phyloP scores from a whole-genome alignment of 1,284 basidiomycete species.

The Anthracocystis panici-leucophaei region DNA sequence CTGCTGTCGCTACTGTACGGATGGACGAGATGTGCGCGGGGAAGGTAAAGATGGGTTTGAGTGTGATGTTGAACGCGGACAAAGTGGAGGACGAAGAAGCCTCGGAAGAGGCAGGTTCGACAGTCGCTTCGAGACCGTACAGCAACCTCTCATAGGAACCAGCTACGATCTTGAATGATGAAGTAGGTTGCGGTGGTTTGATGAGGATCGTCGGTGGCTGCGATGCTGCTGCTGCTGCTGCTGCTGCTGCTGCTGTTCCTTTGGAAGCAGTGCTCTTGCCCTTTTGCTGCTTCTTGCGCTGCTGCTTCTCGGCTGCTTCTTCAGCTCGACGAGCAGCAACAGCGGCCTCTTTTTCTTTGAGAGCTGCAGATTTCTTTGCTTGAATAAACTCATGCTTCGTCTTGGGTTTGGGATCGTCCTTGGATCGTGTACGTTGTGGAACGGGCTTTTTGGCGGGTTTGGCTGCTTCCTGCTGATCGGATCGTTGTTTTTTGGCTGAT shows the following conservation, averaged over 20 bases:
- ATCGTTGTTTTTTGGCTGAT: conserved; percentile 52
- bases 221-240: conserved; percentile 4
- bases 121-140: conserved; percentile 85
- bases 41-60: conserved; percentile 91
- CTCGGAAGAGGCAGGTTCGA: conserved; percentile 67
- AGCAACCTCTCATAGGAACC: conserved; percentile 96
- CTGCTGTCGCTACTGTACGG: conserved; percentile 78
- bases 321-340: conserved; percentile 27
- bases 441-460: conserved; percentile 38
- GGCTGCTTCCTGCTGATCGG: conserved; percentile 31
- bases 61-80: conserved; percentile 49
- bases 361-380: conserved; percentile 48
- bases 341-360: conserved; percentile 38
- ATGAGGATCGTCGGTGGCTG: conserved; percentile 32
- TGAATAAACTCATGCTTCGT: conserved; percentile 61
- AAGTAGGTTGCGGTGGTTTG: conserved; percentile 41
- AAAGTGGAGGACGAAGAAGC: conserved; percentile 32
- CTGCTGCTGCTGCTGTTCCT: conserved; percentile 7
- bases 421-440: conserved; percentile 38
- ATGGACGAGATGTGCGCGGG: conserved; percentile 94
- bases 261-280: conserved; percentile 21
- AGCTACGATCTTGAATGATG: conserved; percentile 81
- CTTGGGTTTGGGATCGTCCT: conserved; percentile 55
- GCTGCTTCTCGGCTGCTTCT: conserved; percentile 29
- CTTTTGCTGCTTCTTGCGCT: conserved; percentile 36